Evolutionary conservation across 2,329 filamentous ascomycete species (phyloP).

Genomic region (Diplodia mutila): DNA sequence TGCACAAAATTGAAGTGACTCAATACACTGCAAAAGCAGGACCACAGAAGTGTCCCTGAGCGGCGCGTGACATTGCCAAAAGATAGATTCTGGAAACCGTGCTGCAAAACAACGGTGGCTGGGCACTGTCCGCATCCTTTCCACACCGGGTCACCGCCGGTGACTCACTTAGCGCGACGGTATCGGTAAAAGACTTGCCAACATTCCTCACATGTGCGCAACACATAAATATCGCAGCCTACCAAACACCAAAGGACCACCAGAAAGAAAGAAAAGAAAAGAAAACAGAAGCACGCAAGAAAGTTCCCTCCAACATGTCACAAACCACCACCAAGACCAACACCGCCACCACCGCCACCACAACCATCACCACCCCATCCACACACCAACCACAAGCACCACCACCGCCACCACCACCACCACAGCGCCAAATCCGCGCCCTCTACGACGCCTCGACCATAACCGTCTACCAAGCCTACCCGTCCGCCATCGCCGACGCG

Average conservation of each 20-base stretch:
- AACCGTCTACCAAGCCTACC: slow-evolving; percentile 67
- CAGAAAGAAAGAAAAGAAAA: not conserved
- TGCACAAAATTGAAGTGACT: no score
- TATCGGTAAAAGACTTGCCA: not conserved
- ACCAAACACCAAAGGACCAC: no score
- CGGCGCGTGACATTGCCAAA: not conserved
- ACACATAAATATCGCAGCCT: not conserved
- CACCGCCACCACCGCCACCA: no score
- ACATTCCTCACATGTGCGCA: not conserved
- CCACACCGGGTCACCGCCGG: not conserved
- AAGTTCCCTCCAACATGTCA: no score
- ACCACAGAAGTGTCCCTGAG: no score
- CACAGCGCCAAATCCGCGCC: slow-evolving; percentile 57
- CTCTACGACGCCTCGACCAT: slow-evolving; percentile 55
- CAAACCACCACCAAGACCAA: no score
- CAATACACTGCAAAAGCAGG: no score
- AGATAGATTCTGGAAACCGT: not conserved
- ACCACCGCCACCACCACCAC: not conserved
- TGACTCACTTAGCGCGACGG: not conserved
- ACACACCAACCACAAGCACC: no score
- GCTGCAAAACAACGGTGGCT: no score
- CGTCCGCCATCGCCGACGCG: slow-evolving; percentile 54
- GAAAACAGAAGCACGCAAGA: no score
- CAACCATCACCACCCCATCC: no score
- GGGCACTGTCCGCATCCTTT: not conserved